A percentile compares a stretch with the other conserved stretches of the same genome.
These are phyloP conservation scores for Candida coquimbonensis DNA, from an alignment of 805 yeast genomes.

Conservation along the genomic window DNA sequence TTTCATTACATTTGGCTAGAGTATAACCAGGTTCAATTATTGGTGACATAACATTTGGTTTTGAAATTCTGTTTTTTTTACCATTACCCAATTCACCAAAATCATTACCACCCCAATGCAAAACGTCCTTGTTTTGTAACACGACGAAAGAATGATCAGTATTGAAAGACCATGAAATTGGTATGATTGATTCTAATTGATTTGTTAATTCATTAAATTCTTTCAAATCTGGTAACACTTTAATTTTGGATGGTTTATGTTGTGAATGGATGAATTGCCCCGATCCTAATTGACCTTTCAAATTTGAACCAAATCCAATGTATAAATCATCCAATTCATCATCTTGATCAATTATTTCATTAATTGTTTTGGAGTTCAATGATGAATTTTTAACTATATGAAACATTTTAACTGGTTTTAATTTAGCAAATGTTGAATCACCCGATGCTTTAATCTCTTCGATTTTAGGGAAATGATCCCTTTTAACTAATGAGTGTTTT, in stretches of 20 bases:
- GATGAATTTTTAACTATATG: constrained; percentile 23
- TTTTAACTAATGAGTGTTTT: constrained; percentile 29
- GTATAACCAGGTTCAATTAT: constrained; percentile 46
- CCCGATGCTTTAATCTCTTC: constrained; percentile 62
- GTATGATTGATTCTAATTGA: constrained; percentile 36
- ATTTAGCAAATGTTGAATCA: constrained; percentile 49
- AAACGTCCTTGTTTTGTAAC: constrained; percentile 55
- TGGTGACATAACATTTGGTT: constrained; percentile 48
- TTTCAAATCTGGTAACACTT: constrained; percentile 30
- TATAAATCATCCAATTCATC: constrained; percentile 26
- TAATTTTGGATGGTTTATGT: constrained; percentile 54
- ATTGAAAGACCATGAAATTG: constrained; percentile 52
- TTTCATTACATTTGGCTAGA: constrained; percentile 25
- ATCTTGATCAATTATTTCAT: constrained; percentile 18
- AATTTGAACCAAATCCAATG: constrained; percentile 76
- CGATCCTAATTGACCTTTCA: constrained; percentile 80
- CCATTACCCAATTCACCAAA: constrained; percentile 84
- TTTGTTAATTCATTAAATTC: constrained; percentile 48
- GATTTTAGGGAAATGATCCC: constrained; percentile 40
- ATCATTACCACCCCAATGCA: constrained; percentile 81
- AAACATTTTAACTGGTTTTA: constrained; percentile 26
- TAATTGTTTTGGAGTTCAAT: background rate
- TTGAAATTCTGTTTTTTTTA: constrained; percentile 49
- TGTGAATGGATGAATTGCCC: constrained; percentile 72
- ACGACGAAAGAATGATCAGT: constrained; percentile 57